Conservation (phyloP, 345 rosid genomes). For the Hypericum androsaemum region DNA sequence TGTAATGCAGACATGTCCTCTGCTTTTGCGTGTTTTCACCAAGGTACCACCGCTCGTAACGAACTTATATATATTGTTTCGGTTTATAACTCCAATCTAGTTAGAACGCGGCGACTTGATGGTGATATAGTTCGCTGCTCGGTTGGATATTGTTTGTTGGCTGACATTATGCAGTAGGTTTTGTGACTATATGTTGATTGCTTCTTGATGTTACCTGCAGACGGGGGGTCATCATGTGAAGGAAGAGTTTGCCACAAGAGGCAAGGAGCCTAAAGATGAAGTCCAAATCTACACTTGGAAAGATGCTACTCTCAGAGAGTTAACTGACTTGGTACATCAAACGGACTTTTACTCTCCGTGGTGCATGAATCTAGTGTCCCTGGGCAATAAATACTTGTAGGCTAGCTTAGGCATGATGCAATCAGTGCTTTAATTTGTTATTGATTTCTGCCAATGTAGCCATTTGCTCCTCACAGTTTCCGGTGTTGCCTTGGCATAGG, state of each 20-base stretch:
- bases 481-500: no score
- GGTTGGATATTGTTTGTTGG: not conserved
- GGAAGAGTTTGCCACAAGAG: conserved; percentile 89
- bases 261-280: conserved; percentile 94
- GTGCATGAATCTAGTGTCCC: no score
- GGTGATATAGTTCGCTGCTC: no score
- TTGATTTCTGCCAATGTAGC: no score
- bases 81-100: not conserved
- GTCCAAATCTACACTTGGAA: conserved; percentile 97
- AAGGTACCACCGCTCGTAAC: conserved; percentile 38
- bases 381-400: no score
- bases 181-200: no score
- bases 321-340: conserved; percentile 69
- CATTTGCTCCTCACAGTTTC: no score
- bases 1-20: conserved; percentile 72
- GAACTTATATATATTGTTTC: not conserved
- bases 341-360: not conserved
- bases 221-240: conserved; percentile 66
- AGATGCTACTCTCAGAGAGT: conserved; percentile 83
- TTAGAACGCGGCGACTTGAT: not conserved
- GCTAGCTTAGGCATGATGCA: no score
- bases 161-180: no score
- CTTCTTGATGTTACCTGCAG: conserved; percentile 25
- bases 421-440: no score
- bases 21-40: conserved; percentile 89